These are phyloP conservation scores for Cerioporus squamosus DNA, from an alignment of 1,284 basidiomycete genomes.

Conservation along the genomic window DNA sequence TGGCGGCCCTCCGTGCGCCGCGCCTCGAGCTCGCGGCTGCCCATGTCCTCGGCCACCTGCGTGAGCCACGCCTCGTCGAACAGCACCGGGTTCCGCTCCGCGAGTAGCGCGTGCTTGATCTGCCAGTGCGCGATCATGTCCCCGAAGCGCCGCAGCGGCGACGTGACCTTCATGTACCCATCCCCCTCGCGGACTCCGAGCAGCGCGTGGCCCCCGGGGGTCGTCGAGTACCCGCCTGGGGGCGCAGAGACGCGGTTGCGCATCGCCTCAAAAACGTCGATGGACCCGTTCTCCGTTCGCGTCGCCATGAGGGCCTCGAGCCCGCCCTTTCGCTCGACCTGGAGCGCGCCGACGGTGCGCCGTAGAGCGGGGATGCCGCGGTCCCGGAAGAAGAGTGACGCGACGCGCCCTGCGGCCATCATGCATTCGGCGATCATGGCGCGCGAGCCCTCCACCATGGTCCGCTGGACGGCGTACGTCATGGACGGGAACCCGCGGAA, in stretches of 20 bases:
- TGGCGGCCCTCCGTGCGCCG: constrained; percentile 38
- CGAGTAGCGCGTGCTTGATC: constrained; percentile 80
- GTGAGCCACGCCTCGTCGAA: constrained; percentile 51
- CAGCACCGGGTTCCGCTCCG: constrained; percentile 30
- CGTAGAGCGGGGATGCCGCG: constrained; percentile 70
- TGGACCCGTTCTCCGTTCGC: constrained; percentile 47
- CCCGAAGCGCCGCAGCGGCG: constrained; percentile 84
- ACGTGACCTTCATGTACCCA: constrained; percentile 86
- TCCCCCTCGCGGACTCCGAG: constrained; percentile 74
- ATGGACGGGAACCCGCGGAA: constrained; percentile 66
- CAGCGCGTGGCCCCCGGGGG: constrained; percentile 68
- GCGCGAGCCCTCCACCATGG: constrained; percentile 47
- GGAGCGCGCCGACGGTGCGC: constrained; percentile 46
- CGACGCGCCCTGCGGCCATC: constrained; percentile 81
- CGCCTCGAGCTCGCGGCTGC: constrained; percentile 32
- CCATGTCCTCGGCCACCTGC: constrained; percentile 26
- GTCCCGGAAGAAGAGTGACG: constrained; percentile 74
- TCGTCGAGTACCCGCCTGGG: constrained; percentile 49
- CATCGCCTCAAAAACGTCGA: constrained; percentile 42
- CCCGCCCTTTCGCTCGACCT: constrained; percentile 25
- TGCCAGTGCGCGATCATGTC: constrained; percentile 96
- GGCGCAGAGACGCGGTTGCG: constrained; percentile 40
- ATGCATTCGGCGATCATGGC: constrained; percentile 81
- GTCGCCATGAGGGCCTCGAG: constrained; percentile 31
- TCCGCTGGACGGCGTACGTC: constrained; percentile 45